phyloP scores from a whole-genome alignment of 495 filamentous ascomycete genomes.

The Lichina pygmaea region DNA sequence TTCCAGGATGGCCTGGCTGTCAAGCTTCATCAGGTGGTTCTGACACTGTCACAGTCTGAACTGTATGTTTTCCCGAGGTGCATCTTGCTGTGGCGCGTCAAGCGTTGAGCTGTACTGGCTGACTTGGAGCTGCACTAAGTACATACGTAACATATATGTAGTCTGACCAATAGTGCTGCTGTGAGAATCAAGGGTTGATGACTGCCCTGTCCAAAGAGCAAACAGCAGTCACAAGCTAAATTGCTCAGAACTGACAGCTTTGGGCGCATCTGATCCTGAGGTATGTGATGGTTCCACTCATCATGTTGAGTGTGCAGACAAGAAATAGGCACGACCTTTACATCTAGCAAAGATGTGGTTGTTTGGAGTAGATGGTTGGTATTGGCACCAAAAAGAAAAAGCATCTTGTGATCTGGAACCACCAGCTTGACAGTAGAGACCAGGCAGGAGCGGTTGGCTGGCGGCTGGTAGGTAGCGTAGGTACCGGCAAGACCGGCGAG shows the following conservation, averaged over 20 bases:
- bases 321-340: neutral
- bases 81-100: too few relatives aligned
- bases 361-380: slow-evolving; percentile 26
- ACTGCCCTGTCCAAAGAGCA: slow-evolving; percentile 40
- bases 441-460: too few relatives aligned
- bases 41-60: slow-evolving; percentile 46
- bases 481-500: too few relatives aligned
- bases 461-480: too few relatives aligned
- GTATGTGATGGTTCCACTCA: slow-evolving; percentile 19
- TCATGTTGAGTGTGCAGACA: neutral
- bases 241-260: slow-evolving; percentile 32
- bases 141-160: slow-evolving; percentile 14
- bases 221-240: slow-evolving; percentile 60
- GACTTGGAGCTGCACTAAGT: neutral
- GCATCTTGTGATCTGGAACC: too few relatives aligned
- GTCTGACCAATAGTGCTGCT: slow-evolving; percentile 53
- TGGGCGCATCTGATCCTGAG: slow-evolving; percentile 54
- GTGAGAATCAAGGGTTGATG: slow-evolving; percentile 57
- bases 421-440: too few relatives aligned
- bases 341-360: neutral
- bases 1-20: slow-evolving; percentile 72
- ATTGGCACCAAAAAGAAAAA: too few relatives aligned
- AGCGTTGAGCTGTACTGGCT: neutral
- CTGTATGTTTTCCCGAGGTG: slow-evolving; percentile 20
- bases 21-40: slow-evolving; percentile 52